Percentiles rank a stretch among this genome's conserved stretches.
phyloP scores from a whole-genome alignment of 148 eudicot genomes.

The Rhododendron henanense region DNA sequence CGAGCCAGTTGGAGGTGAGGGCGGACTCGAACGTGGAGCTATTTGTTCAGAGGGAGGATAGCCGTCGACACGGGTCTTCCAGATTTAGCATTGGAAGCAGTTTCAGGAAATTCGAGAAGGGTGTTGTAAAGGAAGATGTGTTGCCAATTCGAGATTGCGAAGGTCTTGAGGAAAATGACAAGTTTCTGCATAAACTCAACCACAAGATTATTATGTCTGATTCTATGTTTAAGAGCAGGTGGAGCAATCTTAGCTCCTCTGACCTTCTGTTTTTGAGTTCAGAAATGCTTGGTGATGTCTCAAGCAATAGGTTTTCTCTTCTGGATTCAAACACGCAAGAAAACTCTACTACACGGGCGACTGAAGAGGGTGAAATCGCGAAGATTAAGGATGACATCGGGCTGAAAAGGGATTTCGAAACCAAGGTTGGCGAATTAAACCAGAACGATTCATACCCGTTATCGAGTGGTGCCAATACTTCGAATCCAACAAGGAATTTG shows the following conservation, averaged over 20 bases:
- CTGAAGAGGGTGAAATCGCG: slow-evolving; percentile 7
- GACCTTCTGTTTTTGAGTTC: slow-evolving; percentile 73
- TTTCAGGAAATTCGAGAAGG: slow-evolving; percentile 29
- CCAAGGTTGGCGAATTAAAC: neutral
- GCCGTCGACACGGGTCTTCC: slow-evolving; percentile 23
- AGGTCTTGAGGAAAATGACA: slow-evolving; percentile 12
- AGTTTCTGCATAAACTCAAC: slow-evolving; percentile 44
- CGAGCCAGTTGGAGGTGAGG: slow-evolving; percentile 13
- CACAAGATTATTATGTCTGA: slow-evolving; percentile 67
- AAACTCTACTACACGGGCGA: neutral
- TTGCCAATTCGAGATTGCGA: slow-evolving; percentile 23
- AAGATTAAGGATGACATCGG: slow-evolving; percentile 42
- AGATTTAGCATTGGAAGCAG: slow-evolving; percentile 47
- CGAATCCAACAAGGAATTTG: neutral
- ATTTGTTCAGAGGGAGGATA: slow-evolving; percentile 53
- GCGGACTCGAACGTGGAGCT: slow-evolving; percentile 38
- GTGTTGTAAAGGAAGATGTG: slow-evolving; percentile 34
- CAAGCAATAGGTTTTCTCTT: slow-evolving; percentile 31
- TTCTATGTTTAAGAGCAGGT: slow-evolving; percentile 54
- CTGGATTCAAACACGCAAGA: neutral
- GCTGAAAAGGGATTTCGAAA: neutral
- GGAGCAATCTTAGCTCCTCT: slow-evolving; percentile 76
- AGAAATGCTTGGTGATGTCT: slow-evolving; percentile 49
- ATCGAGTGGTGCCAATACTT: neutral
- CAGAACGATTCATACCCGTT: slow-evolving; percentile 8